These are phyloP conservation scores for Cucumis hystrix DNA, from an alignment of 306 rosid genomes.

Conservation along the genomic window DNA sequence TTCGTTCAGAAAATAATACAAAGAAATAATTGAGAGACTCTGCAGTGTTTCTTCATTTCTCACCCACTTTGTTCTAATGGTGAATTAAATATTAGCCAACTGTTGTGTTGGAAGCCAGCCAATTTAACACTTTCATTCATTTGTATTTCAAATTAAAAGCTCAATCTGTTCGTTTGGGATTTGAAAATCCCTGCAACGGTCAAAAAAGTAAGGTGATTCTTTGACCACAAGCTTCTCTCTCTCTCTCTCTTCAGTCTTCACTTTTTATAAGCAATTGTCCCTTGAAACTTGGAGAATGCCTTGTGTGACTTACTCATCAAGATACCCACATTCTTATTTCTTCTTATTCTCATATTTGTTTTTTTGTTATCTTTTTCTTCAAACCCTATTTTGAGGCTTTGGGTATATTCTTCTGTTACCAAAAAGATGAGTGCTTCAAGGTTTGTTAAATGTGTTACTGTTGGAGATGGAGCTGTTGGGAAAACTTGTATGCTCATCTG, in stretches of 20 bases:
- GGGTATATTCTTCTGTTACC: not conserved
- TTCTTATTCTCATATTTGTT: not conserved
- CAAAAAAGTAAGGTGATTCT: not conserved
- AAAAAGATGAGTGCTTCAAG: conserved; percentile 77
- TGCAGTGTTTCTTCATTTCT: not conserved
- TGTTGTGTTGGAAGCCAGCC: conserved; percentile 8
- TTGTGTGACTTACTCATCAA: conserved; percentile 16
- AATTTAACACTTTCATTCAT: not conserved
- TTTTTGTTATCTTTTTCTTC: not conserved
- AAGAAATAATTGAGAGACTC: not conserved
- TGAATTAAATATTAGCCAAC: not conserved
- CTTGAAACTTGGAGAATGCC: conserved; percentile 25
- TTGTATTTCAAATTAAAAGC: not conserved
- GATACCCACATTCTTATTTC: conserved; percentile 7
- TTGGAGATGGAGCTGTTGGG: conserved; percentile 99
- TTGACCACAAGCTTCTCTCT: not conserved
- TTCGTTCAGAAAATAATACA: not conserved
- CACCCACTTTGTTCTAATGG: not conserved
- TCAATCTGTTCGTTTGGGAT: not conserved
- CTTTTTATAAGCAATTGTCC: conserved; percentile 3
- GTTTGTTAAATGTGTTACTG: conserved; percentile 98
- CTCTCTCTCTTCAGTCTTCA: not conserved
- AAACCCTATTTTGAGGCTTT: not conserved
- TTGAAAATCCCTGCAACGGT: not conserved
- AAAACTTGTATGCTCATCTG: conserved; percentile 98